Percentiles rank a stretch among this genome's conserved stretches.
These are phyloP conservation scores for Lichenothelia convexa DNA, from an alignment of 495 filamentous ascomycete species.

Conservation along the genomic window DNA sequence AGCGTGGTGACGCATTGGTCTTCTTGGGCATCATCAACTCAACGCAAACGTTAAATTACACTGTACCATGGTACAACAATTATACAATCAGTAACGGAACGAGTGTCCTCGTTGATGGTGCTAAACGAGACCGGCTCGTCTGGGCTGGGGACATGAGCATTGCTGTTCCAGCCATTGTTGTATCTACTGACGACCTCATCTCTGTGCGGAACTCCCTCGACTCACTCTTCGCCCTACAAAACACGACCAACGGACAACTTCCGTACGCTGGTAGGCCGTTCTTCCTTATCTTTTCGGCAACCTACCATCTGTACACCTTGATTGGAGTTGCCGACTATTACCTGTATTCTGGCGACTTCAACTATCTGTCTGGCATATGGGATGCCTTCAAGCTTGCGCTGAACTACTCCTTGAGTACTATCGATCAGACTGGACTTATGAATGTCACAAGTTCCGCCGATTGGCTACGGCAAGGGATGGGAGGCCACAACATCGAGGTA, in stretches of 20 bases:
- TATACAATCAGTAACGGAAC: slow-evolving; percentile 33
- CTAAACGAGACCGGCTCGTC: slow-evolving; percentile 38
- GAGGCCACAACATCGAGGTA: slow-evolving; percentile 32
- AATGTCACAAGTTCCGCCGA: slow-evolving; percentile 14
- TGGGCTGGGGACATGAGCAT: slow-evolving; percentile 33
- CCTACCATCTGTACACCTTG: slow-evolving; percentile 21
- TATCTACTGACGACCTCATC: slow-evolving; percentile 27
- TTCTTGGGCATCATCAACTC: slow-evolving; percentile 16
- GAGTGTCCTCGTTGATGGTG: slow-evolving; percentile 25
- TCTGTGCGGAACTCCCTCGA: slow-evolving; percentile 28
- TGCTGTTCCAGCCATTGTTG: slow-evolving; percentile 27
- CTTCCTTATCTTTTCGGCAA: slow-evolving; percentile 9
- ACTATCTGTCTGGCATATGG: slow-evolving; percentile 13
- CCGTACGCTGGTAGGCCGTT: slow-evolving; percentile 17
- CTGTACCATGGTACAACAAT: slow-evolving; percentile 13
- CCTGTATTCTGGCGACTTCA: slow-evolving; percentile 13
- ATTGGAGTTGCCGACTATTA: slow-evolving; percentile 20
- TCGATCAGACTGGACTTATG: slow-evolving; percentile 20
- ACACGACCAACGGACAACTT: slow-evolving; percentile 14
- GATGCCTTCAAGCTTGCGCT: slow-evolving; percentile 11
- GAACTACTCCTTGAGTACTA: slow-evolving; percentile 12
- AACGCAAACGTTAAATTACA: slow-evolving; percentile 5
- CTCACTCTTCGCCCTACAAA: slow-evolving; percentile 26
- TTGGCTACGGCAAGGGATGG: slow-evolving; percentile 29
- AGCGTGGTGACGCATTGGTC: slow-evolving; percentile 28